Conservation (phyloP, 2,329 filamentous ascomycete genomes). For the Biscogniauxia mediterranea region DNA sequence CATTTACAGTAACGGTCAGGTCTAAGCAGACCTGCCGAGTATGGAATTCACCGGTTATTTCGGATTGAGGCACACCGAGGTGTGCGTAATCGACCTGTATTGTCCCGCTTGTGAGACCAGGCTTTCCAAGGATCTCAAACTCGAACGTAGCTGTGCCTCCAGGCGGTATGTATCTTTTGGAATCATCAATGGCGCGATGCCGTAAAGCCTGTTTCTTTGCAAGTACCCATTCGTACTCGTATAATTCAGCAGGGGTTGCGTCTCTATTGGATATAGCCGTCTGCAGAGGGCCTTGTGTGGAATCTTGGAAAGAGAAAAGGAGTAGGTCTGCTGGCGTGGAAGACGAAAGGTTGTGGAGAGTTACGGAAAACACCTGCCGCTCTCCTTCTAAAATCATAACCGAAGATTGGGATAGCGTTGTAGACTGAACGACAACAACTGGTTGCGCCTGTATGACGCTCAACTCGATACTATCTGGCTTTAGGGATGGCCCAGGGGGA, state of each 20-base stretch:
- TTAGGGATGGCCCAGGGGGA: slow-evolving; percentile 43
- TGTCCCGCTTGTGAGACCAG: slow-evolving; percentile 74
- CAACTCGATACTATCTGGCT: slow-evolving; percentile 55
- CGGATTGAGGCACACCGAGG: slow-evolving; percentile 67
- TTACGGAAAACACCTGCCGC: slow-evolving; percentile 71
- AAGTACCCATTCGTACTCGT: slow-evolving; percentile 81
- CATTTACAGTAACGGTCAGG: slow-evolving; percentile 86
- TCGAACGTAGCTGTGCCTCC: slow-evolving; percentile 69
- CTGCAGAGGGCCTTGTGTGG: slow-evolving; percentile 75
- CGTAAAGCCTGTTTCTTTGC: slow-evolving; percentile 70
- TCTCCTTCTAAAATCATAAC: slow-evolving; percentile 95
- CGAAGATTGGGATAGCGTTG: slow-evolving; percentile 77
- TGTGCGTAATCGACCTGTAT: slow-evolving; percentile 86
- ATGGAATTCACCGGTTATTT: slow-evolving; percentile 72
- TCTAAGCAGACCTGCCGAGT: slow-evolving; percentile 80
- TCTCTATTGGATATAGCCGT: slow-evolving; percentile 73
- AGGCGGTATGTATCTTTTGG: slow-evolving; percentile 62
- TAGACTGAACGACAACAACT: slow-evolving; percentile 69
- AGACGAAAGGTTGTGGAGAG: slow-evolving; percentile 72
- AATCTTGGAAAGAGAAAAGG: slow-evolving; percentile 86
- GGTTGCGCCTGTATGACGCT: slow-evolving; percentile 81
- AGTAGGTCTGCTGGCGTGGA: slow-evolving; percentile 77
- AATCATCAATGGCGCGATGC: slow-evolving; percentile 48
- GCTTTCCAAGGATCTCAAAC: slow-evolving; percentile 82
- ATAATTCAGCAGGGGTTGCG: slow-evolving; percentile 73